These are phyloP conservation scores for Malus asiatica DNA, from an alignment of 306 rosid genomes.

Conservation along the genomic window DNA sequence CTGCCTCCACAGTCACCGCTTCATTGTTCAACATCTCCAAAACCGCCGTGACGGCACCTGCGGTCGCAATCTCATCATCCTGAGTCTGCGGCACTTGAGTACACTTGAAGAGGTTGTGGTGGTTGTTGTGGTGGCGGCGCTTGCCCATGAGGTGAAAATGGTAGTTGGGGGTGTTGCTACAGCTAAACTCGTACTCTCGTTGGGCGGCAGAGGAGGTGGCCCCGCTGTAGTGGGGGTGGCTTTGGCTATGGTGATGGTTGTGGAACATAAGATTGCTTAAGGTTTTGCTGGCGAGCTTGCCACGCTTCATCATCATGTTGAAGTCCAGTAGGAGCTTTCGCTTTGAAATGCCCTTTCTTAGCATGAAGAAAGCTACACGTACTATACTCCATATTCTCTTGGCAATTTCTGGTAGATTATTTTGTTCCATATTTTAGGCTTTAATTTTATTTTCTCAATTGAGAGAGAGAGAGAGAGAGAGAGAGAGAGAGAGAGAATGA, in stretches of 20 bases:
- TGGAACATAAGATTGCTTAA: slow-evolving; percentile 57
- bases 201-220: slow-evolving; percentile 15
- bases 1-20: not conserved
- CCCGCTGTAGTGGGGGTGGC: slow-evolving; percentile 1
- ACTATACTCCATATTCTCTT: slow-evolving; percentile 60
- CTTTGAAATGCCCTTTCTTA: slow-evolving; percentile 63
- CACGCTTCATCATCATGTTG: slow-evolving; percentile 67
- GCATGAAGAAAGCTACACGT: slow-evolving; percentile 58
- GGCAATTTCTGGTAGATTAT: slow-evolving; percentile 26
- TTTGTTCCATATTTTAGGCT: slow-evolving; percentile 22
- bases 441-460: not conserved
- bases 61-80: slow-evolving; percentile 43
- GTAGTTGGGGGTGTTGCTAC: slow-evolving; percentile 66
- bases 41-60: slow-evolving; percentile 35
- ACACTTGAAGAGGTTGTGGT: slow-evolving; percentile 36
- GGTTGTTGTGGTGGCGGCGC: slow-evolving; percentile 43
- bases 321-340: slow-evolving; percentile 53
- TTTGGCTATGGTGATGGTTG: slow-evolving; percentile 24
- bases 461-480: slow-evolving; percentile 11
- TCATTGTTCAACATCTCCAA: slow-evolving; percentile 44
- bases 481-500: slow-evolving; percentile 13
- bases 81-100: slow-evolving; percentile 42
- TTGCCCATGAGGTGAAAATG: slow-evolving; percentile 26
- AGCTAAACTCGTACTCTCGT: slow-evolving; percentile 86
- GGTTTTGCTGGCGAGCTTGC: slow-evolving; percentile 84